These are phyloP conservation scores for Nakazawaea ishiwadae DNA, from an alignment of 805 yeast genomes.

Conservation along the genomic window DNA sequence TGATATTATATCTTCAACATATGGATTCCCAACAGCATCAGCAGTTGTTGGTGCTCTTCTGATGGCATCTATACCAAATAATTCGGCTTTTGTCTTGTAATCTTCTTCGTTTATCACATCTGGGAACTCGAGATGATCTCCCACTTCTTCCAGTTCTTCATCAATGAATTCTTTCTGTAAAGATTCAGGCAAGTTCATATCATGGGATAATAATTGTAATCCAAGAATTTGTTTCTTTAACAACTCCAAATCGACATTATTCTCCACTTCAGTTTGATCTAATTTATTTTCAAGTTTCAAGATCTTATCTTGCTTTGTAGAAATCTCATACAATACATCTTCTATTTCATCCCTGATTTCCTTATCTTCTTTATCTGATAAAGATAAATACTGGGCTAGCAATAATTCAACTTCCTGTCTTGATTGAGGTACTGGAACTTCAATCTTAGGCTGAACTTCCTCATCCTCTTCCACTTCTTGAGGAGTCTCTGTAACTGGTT, in stretches of 20 bases:
- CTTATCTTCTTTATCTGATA: conserved; percentile 17
- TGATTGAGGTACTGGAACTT: conserved; percentile 20
- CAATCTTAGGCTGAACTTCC: conserved; percentile 18
- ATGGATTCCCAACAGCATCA: conserved; percentile 43
- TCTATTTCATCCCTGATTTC: conserved; percentile 42
- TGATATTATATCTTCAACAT: conserved; percentile 49
- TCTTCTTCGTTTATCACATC: conserved; percentile 14
- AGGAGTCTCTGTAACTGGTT: neutral
- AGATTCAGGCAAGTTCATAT: conserved; percentile 56
- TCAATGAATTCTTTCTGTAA: conserved; percentile 36
- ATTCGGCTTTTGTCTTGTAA: conserved; percentile 32
- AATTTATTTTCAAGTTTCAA: conserved; percentile 18
- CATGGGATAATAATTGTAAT: conserved; percentile 59
- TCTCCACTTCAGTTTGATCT: conserved; percentile 17
- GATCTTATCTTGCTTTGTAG: conserved; percentile 35
- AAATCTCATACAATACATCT: conserved; percentile 32
- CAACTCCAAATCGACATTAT: conserved; percentile 37
- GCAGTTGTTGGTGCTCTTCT: conserved; percentile 26
- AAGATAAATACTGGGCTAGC: conserved; percentile 23
- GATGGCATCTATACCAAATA: conserved; percentile 33
- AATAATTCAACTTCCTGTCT: conserved; percentile 22
- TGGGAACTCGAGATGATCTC: conserved; percentile 4
- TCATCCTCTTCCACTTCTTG: conserved; percentile 7
- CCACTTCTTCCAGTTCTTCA: conserved; percentile 11
- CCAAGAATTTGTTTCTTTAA: conserved; percentile 58